Evolutionary conservation across 2,329 filamentous ascomycete species (phyloP).

Genomic region (Emmonsiellopsis sp.): DNA sequence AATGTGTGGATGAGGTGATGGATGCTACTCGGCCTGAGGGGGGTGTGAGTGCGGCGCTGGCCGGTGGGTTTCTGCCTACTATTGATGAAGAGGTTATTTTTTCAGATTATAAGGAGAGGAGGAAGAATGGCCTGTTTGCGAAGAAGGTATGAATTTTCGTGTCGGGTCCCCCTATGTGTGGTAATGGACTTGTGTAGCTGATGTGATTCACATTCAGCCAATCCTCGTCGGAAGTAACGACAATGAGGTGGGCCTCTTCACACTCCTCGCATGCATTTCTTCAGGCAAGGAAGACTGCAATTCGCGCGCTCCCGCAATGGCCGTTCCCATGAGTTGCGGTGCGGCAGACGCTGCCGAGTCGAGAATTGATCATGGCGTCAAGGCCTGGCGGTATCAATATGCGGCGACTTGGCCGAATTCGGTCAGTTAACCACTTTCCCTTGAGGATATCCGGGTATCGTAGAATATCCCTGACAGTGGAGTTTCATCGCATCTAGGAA

Average conservation of each 20-base stretch:
- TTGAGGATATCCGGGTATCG: not conserved
- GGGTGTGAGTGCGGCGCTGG: not conserved
- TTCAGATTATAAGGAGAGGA: not conserved
- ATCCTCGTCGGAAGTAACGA: not conserved
- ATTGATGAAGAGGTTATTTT: not conserved
- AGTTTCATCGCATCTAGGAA: not conserved
- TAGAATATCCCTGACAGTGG: not conserved
- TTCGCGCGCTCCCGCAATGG: not conserved
- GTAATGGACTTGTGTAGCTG: not conserved
- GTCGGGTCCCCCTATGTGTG: not conserved
- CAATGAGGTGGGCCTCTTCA: not conserved
- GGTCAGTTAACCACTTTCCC: not conserved
- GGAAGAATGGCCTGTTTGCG: not conserved
- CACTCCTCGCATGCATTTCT: not conserved
- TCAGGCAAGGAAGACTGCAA: not conserved
- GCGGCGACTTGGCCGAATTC: not conserved
- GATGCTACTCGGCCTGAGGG: not conserved
- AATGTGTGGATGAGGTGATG: not conserved
- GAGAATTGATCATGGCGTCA: not conserved
- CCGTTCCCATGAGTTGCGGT: conserved; percentile 1
- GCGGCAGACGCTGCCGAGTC: not conserved
- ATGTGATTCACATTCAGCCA: not conserved
- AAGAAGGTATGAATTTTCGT: not conserved
- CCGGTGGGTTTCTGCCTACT: not conserved
- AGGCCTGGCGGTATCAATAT: not conserved